phyloP scores from a whole-genome alignment of 257 asterid genomes.

The Solanum ossicruentum region DNA sequence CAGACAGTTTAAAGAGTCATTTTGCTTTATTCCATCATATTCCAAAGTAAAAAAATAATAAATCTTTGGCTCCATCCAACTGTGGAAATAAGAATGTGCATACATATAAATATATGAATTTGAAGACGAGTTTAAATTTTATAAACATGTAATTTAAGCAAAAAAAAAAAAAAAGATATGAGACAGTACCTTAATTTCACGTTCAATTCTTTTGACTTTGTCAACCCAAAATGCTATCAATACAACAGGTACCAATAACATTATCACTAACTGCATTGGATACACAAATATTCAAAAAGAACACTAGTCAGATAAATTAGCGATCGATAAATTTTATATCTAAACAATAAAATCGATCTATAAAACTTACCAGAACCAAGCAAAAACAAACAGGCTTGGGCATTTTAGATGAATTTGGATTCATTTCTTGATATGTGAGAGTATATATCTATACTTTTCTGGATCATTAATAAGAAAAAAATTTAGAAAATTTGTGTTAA shows the following conservation, averaged over 20 bases:
- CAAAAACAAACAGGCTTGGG: constrained; percentile 24
- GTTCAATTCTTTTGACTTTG: constrained; percentile 16
- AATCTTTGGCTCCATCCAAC: too few species aligned
- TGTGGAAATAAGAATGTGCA: background rate
- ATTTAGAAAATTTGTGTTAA: background rate
- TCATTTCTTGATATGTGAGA: constrained; percentile 1
- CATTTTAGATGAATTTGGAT: constrained; percentile 20
- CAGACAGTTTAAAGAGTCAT: too few species aligned
- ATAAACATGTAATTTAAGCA: background rate
- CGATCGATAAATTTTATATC: background rate
- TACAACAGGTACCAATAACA: constrained; percentile 27
- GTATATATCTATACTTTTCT: background rate
- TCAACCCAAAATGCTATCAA: constrained; percentile 33
- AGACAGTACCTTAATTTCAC: constrained; percentile 10
- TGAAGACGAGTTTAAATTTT: background rate
- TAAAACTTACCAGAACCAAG: constrained; percentile 22
- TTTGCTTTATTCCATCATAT: too few species aligned
- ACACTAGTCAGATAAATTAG: background rate
- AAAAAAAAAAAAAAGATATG: background rate
- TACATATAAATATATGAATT: background rate
- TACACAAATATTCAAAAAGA: background rate
- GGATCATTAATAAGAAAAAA: background rate
- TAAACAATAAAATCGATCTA: background rate
- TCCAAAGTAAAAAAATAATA: too few species aligned
- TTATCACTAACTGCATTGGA: constrained; percentile 20